Evolutionary conservation across 345 rosid genomes (phyloP), one percentile per base, ranked within the genome.

Genomic region (Populus nigra): DNA sequence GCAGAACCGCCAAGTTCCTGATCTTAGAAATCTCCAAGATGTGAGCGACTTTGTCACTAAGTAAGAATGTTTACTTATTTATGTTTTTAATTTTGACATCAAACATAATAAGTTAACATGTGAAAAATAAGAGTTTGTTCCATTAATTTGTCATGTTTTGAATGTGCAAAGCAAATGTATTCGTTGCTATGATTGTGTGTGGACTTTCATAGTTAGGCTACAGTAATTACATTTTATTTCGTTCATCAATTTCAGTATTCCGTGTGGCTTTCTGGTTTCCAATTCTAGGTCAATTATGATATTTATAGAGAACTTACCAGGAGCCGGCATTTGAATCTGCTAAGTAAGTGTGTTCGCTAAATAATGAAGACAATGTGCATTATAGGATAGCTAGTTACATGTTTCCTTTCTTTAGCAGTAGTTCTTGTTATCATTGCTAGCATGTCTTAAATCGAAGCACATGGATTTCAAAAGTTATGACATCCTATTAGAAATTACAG

Each of bases 31-130:
- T 81, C 88, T 92, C 55, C 96, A 87, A 83, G 99, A 94, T 66
- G 97, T 94, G 78, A 94, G 99, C 78, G 97, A 91, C 82, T 94
- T 89, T 82, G 85, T 96, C 73, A 92, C 97, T 9, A 92, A 87
- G 99, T 96, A 90, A 90, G 94, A 65, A 71, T 73, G 38, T 43
- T 38, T 45, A 29, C 39, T 53, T 36, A 3, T 77, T 39, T 20
- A 6, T 43, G 17, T 35, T 74, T 8, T 38, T 29, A 8, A 29
- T 23, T 53, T 68, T 68, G 68, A 36, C 62, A 43, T 23, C 31
- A 27, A 65, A 65, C 69, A 43, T 36, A 27, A 45, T 39, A 8
- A 38, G 7, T 75, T 17, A 71, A 59, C 55, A 39, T 23, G 38
- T 12, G 23, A 33, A 27, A 50, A 6, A 41, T 57, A 63, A 5